phyloP scores from a whole-genome alignment of 1,139 yeast species.

The Suhomyces panamericanus region DNA sequence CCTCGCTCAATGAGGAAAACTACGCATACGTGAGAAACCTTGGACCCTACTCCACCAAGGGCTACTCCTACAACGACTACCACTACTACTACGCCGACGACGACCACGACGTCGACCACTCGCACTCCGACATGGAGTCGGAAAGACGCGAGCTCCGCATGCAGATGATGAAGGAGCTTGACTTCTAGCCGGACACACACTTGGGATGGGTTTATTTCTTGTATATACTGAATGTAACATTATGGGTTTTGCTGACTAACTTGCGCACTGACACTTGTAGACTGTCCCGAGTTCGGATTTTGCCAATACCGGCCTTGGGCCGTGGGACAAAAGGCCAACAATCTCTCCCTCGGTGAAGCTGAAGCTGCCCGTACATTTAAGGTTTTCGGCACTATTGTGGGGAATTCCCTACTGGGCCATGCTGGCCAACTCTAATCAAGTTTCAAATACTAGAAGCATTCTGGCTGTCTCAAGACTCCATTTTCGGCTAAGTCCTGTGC shows the following conservation, averaged over 20 bases:
- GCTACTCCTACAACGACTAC: conserved; percentile 17
- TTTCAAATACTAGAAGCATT: too few relatives aligned
- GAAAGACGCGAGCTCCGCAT: conserved; percentile 43
- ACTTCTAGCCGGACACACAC: conserved; percentile 3
- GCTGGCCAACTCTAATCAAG: too few relatives aligned
- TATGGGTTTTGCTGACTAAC: neutral
- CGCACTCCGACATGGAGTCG: conserved; percentile 24
- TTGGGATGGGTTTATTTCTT: conserved; percentile 6
- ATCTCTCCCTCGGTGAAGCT: too few relatives aligned
- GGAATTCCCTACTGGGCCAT: too few relatives aligned
- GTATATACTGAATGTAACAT: conserved; percentile 3
- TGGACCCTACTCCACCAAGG: conserved; percentile 3
- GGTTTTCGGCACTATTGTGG: too few relatives aligned
- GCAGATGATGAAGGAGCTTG: conserved; percentile 40
- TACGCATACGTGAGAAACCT: conserved; percentile 11
- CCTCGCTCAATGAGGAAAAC: conserved; percentile 14
- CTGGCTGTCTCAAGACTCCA: too few relatives aligned
- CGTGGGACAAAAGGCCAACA: too few relatives aligned
- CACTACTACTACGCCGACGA: conserved; percentile 17
- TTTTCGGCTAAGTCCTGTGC: too few relatives aligned
- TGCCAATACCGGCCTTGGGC: too few relatives aligned
- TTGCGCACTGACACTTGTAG: neutral
- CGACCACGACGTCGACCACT: conserved; percentile 10
- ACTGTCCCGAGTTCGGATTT: neutral
- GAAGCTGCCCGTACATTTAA: too few relatives aligned